phyloP scores from a whole-genome alignment of 371 early-diverging fungal species.

The Mucor irregularis region DNA sequence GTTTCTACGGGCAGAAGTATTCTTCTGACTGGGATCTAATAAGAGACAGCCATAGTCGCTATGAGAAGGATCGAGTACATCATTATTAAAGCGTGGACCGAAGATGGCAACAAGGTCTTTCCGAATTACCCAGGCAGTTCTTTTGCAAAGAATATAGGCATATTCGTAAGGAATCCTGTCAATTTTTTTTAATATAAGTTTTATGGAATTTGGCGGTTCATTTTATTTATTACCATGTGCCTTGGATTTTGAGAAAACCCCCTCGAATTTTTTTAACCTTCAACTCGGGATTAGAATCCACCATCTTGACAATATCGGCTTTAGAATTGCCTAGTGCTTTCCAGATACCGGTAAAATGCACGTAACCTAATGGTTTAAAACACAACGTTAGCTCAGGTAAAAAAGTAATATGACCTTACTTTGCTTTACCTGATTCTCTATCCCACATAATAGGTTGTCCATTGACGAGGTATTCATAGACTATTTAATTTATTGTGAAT shows the following conservation, averaged over 20 bases:
- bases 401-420: no score
- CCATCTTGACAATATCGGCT: slow-evolving; percentile 68
- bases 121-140: slow-evolving; percentile 61
- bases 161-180: slow-evolving; percentile 61
- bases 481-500: slow-evolving; percentile 23
- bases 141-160: slow-evolving; percentile 57
- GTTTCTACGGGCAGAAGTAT: not conserved
- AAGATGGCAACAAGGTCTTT: slow-evolving; percentile 62
- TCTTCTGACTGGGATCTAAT: slow-evolving; percentile 29
- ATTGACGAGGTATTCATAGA: slow-evolving; percentile 66
- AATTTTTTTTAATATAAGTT: not conserved
- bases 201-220: slow-evolving; percentile 34
- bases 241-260: slow-evolving; percentile 72
- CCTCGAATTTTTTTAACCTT: slow-evolving; percentile 69
- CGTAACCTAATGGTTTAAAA: slow-evolving; percentile 46
- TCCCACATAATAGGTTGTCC: slow-evolving; percentile 77
- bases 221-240: slow-evolving; percentile 59
- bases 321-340: slow-evolving; percentile 71
- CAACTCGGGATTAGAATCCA: slow-evolving; percentile 66
- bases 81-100: slow-evolving; percentile 56
- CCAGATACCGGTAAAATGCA: slow-evolving; percentile 77
- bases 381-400: slow-evolving; percentile 35
- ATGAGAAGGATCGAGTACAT: slow-evolving; percentile 55
- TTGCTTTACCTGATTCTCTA: slow-evolving; percentile 63
- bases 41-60: slow-evolving; percentile 51